These are phyloP conservation scores for Candida tropicalis DNA, from an alignment of 1,139 yeast genomes.

Conservation along the genomic window DNA sequence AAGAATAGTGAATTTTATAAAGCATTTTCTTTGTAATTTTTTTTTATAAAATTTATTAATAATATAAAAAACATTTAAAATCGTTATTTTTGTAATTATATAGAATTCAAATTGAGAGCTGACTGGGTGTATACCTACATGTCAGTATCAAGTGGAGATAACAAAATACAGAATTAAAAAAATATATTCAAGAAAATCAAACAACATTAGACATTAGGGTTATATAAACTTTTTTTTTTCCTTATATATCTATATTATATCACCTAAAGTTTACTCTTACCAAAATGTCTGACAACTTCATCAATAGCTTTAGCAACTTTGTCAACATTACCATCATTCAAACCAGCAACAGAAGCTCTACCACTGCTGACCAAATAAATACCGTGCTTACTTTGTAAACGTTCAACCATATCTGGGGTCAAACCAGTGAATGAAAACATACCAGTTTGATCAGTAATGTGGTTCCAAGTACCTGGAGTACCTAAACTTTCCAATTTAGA, in stretches of 20 bases:
- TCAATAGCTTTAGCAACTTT: slow-evolving; percentile 83
- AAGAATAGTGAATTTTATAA: slow-evolving; percentile 4
- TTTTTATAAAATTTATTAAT: slow-evolving; percentile 6
- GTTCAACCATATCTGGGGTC: slow-evolving; percentile 73
- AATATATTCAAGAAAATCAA: background rate
- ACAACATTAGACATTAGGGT: background rate
- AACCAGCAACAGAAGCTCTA: slow-evolving; percentile 92
- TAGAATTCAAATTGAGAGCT: too few species aligned
- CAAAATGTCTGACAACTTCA: slow-evolving; percentile 59
- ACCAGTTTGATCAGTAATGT: slow-evolving; percentile 88
- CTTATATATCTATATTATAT: background rate
- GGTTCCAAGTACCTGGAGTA: slow-evolving; percentile 94
- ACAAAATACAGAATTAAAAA: too few species aligned
- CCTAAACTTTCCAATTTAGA: slow-evolving; percentile 57
- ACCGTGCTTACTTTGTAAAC: slow-evolving; percentile 77
- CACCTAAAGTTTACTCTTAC: slow-evolving; percentile 17
- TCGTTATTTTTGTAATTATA: background rate
- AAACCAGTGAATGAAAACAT: slow-evolving; percentile 97
- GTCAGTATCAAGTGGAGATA: too few species aligned
- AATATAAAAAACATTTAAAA: slow-evolving; percentile 3
- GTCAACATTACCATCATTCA: slow-evolving; percentile 77
- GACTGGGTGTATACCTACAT: too few species aligned
- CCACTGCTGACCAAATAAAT: slow-evolving; percentile 82
- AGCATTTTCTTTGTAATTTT: slow-evolving; percentile 1
- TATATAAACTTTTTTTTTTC: too few species aligned